Conservation (phyloP, 2,329 filamentous ascomycete species). For the Xylariaceae sp. region DNA sequence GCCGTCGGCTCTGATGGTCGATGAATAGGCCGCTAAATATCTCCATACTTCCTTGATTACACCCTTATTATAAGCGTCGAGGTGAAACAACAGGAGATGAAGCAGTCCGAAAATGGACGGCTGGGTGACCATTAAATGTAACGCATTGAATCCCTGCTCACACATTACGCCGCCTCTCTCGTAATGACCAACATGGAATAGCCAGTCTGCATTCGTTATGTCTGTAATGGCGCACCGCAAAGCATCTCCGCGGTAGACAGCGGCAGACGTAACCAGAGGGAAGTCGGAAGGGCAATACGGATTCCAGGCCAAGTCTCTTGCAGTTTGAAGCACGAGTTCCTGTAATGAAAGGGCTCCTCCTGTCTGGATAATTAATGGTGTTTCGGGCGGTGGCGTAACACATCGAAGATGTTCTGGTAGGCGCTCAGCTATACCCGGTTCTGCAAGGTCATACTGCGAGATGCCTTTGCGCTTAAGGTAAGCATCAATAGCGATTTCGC, state of each 20-base stretch:
- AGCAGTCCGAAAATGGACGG: constrained; percentile 40
- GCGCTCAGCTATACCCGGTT: constrained; percentile 37
- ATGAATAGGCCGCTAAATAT: constrained; percentile 39
- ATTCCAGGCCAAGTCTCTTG: constrained; percentile 40
- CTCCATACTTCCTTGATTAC: constrained; percentile 41
- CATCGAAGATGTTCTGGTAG: constrained; percentile 40
- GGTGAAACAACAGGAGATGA: constrained; percentile 37
- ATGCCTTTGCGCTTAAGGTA: constrained; percentile 61
- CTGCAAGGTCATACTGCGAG: constrained; percentile 56
- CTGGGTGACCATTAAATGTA: constrained; percentile 38
- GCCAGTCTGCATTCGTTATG: constrained; percentile 41
- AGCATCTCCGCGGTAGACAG: constrained; percentile 38
- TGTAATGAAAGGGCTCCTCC: constrained; percentile 39
- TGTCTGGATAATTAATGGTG: constrained; percentile 31
- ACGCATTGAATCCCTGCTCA: constrained; percentile 38
- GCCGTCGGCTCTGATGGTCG: constrained; percentile 33
- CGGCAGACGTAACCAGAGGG: constrained; percentile 38
- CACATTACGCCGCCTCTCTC: constrained; percentile 39
- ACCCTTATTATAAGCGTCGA: constrained; percentile 39
- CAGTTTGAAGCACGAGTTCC: constrained; percentile 39
- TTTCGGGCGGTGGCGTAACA: constrained; percentile 40
- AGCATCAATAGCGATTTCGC: constrained; percentile 58
- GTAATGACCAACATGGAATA: constrained; percentile 38
- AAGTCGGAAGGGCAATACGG: constrained; percentile 38
- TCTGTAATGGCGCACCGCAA: constrained; percentile 42